Base-by-base conservation (phyloP, 345 rosid genomes). In the Boechera stricta region DNA sequence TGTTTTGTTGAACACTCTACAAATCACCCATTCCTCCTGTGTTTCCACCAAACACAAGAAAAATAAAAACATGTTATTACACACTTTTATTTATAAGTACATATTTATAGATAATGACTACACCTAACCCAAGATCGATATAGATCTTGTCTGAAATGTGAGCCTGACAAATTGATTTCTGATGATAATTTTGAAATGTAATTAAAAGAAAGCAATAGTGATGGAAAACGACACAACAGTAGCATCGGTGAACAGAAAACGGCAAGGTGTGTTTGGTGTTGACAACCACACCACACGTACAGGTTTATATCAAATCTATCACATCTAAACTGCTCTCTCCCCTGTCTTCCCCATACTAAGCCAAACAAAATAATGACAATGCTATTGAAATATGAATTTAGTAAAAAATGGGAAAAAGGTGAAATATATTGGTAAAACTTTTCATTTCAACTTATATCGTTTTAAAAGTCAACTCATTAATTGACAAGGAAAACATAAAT, bases 21-120 rank as follows among this genome's bases (percentile, higher is more conserved):
- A 94, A 32, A 91, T 90, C 79, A 94, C 98, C 98, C 98, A 90
- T 77, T 92, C 98, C 82, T 92, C 98, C 98, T 94, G 85, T 39
- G 11, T 54, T 2, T 10, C 4, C 6, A 5, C 6, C 58, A 28
- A 5, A 53, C 2, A 53, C 31, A 5, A 36, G 2, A 35, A 33
- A 58, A 7, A 16, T 0, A 32, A 9, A 61, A 39, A 21, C 26
- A 61, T 39, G 66, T 61, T 61, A 24, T 24, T 31, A 5, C 7
- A 28, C 7, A 21, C 4, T 7, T 48, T 21, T 21, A 21, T 21
- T 5, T 18, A 3, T 24, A n/a, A 52, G n/a, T 31, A 38, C 42
- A 21, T 24, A 72, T 4, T 7, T n/a, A 52, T 16, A 5, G 4
- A 33, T 60, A 52, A 10, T 51, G 26, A 29, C 28, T 66, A 65